Base-by-base conservation (phyloP, 2,329 filamentous ascomycete genomes). In the Aspergillus sp. region DNA sequence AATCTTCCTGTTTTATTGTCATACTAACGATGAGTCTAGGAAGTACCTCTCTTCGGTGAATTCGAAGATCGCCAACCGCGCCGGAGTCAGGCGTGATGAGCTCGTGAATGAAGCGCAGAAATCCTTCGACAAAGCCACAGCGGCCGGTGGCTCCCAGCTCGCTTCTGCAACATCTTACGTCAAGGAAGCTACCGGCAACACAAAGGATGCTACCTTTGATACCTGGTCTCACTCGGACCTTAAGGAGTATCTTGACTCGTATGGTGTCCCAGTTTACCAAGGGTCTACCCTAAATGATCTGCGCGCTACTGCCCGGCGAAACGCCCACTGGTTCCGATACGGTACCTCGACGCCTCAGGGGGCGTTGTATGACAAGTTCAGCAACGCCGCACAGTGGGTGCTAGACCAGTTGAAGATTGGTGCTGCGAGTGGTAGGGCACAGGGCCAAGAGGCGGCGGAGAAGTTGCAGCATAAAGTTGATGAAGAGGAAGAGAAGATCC, bases 221-320 rank as follows among this genome's bases (percentile, higher is more conserved):
- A 84, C 84, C 1, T 93, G 90, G 90, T 89, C 81, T 22, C 78
- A 82, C 50, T 82, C 80, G 41, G 89, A 93, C 24, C 79, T 95
- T 61, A 93, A 93, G 80, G 78, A 84, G 1, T 93, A 93, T 68
- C 83, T 93, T 6, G 90, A 93, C 70, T 89, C 86, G 61, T 93
- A 91, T 63, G 90, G 90, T 39, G 78, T 93, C 41, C 81, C 83
- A 54, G 78, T 83, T 41, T 88, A 87, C 44, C 88, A 91, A 71
- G 87, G 87, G 5, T 86, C 86, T 17, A 88, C 79, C 57, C 66
- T 86, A 56, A 88, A 93, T 59, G 83, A 91, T 69, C 80, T 93
- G 19, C 84, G 85, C 60, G 88, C 89, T 8, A 80, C 85, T 58
- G 90, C 88, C 15, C 86, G 89, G 64, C 87, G 87, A 72, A 88